Conservation (phyloP, 306 rosid genomes). For the Fragaria iinumae region DNA sequence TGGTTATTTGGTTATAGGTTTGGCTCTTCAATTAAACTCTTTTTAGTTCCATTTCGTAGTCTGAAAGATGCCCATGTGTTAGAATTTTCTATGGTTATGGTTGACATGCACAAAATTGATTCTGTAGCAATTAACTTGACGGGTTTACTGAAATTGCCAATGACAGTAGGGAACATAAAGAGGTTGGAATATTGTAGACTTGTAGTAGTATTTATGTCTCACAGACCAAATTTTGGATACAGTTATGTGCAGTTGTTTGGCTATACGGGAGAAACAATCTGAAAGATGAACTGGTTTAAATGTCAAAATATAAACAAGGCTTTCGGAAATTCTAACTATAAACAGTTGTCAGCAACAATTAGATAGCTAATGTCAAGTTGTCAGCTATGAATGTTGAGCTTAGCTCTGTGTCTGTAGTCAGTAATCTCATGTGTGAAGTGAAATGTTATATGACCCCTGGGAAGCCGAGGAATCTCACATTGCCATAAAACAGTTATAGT, state of each 20-base stretch:
- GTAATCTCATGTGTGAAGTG: not conserved
- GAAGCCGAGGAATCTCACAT: not conserved
- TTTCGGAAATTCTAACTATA: not conserved
- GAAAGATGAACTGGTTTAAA: not conserved
- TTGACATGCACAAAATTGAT: not conserved
- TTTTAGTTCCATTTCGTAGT: not conserved
- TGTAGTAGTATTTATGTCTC: not conserved
- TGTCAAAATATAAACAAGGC: not conserved
- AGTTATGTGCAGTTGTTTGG: not conserved
- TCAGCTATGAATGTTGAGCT: not conserved
- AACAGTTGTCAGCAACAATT: not conserved
- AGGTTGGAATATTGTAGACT: not conserved
- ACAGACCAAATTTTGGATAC: not conserved
- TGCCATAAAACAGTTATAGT: not conserved
- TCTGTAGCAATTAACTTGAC: not conserved
- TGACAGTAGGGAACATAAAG: not conserved
- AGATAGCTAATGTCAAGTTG: not conserved
- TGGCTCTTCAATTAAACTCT: too few species aligned
- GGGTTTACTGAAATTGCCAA: not conserved
- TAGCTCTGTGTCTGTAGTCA: not conserved
- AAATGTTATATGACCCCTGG: not conserved
- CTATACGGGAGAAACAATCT: not conserved
- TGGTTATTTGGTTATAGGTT: not conserved
- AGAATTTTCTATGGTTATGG: not conserved
- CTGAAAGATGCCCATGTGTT: not conserved